Base-by-base conservation (phyloP, 1,284 basidiomycete genomes). In the Irpex sp. region DNA sequence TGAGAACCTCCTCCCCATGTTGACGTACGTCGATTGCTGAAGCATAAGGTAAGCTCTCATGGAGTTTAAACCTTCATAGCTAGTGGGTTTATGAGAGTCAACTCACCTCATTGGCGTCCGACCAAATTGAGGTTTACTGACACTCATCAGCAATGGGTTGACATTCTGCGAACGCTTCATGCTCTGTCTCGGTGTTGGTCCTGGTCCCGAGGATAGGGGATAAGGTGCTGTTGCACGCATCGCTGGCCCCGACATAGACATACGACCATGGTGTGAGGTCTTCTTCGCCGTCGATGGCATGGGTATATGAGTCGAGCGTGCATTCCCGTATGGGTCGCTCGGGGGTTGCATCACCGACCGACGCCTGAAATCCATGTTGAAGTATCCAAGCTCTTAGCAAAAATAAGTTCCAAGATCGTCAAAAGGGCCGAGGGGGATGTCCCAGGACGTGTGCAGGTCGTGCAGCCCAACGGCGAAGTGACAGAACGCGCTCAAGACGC, bases 21-120 rank as follows among this genome's bases (percentile, higher is more conserved):
- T 7, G 92, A 93, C 8, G 85, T 87, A 57, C 90, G 82, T 46
- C 90, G 85, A 15, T 81, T 87, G 70, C 83, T 86, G 73, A 70
- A 69, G 60, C 4, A 8, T 2, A 43, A 9, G 15, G 15, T 43
- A 43, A 43, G 39, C 39, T 11, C 26, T 26, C 26, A 26, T 26
- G 26, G 2, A 43, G 39, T 8, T 8, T 15, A 2, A 43, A 4
- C 2, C 2, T 43, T 43, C 8, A 11, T 15, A 8, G 5, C 11
- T 8, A 15, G 2, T 43, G 5, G 3, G 4, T 15, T 43, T 3
- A 19, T 51, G 4, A 19, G 15, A 11, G 8, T 33, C 6, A 13
- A 77, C 86, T 76, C 71, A 91, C 90, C 81, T 84, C 58, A 89
- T 76, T 4, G 93, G 92, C n/a, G 92, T 94, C 62, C 86, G 79